Evolutionary conservation across 148 eudicot species (phyloP), one percentile per base, ranked within the genome.

Genomic region (Fagopyrum homotropicum): DNA sequence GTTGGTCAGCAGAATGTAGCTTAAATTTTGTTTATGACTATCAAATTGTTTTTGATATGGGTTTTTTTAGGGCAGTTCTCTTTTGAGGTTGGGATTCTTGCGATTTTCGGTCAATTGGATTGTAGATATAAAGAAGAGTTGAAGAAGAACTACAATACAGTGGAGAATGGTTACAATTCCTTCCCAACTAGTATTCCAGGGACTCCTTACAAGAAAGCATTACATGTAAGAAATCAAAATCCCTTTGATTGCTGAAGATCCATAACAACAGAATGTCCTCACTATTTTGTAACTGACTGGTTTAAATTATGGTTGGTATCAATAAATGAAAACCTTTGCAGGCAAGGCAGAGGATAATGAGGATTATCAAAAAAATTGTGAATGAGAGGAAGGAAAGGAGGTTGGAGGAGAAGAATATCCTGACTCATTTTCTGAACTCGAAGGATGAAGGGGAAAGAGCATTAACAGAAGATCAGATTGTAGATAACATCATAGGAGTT

Each of bases 401-500:
- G 76, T 49, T 40, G 40, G 19, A 10, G 48, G 80, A 78, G 46
- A 82, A 80, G 74, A 83, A 85, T 63, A 75, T 85, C 4, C 35
- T 85, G 77, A 82, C 82, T 6, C 75, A 77, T 77, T 69, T 85
- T 7, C 74, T 85, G 55, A 76, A 64, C 79, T 80, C 77, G 17
- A 80, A 45, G 63, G 79, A 78, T 22, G 81, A 77, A 1, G 79
- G 81, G 30, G 85, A 85, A 3, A 75, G 73, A 55, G 63, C 30
- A 3, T 64, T 87, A 45, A 75, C 47, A 17, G 84, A 80, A 12
- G 83, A 82, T 45, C 84, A 85, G 49, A 85, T 87, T 45, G 82
- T 86, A 0, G 90, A 87, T 75, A 87, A 87, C 72, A 77, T 87
- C 5, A 87, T 87, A 6, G 90, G 90, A 60, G 90, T 87, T 35